A percentile compares a stretch with the other conserved stretches of the same genome.
Evolutionary conservation across 1,139 yeast genomes (phyloP).

Genomic region (Yamadazyma spencermartinsiae): DNA sequence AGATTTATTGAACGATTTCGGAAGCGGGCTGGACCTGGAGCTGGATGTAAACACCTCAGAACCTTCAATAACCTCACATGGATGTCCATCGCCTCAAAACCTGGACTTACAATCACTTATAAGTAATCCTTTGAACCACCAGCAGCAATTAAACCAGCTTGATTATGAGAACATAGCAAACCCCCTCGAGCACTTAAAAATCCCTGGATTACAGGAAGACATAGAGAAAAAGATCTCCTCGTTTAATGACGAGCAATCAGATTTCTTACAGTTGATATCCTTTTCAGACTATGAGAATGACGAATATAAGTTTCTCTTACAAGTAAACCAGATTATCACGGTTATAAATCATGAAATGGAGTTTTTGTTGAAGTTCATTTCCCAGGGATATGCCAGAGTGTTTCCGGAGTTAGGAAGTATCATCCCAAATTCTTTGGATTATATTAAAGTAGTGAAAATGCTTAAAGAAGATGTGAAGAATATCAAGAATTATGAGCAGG

Average conservation of each 20-base stretch:
- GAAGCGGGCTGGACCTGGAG: conserved; percentile 21
- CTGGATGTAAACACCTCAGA: conserved; percentile 4
- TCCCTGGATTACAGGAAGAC: conserved; percentile 1
- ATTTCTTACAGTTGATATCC: conserved; percentile 36
- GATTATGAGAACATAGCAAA: background rate
- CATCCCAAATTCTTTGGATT: conserved; percentile 64
- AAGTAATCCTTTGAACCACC: background rate
- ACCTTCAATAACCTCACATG: too few relatives aligned
- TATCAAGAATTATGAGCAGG: conserved; percentile 32
- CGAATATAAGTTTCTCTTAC: conserved; percentile 52
- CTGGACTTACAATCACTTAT: too few relatives aligned
- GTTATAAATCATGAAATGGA: conserved; percentile 59
- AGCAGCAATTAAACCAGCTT: background rate
- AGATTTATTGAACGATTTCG: conserved; percentile 38
- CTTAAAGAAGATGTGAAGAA: conserved; percentile 52
- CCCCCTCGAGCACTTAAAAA: background rate
- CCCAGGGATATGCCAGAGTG: conserved; percentile 54
- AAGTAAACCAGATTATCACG: conserved; percentile 56
- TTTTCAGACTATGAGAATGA: conserved; percentile 32
- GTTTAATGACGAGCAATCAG: conserved; percentile 28
- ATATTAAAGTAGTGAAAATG: conserved; percentile 52
- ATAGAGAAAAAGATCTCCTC: conserved; percentile 23
- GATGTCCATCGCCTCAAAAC: background rate
- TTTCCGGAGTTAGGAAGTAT: conserved; percentile 74
- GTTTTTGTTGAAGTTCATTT: conserved; percentile 51